Base-by-base conservation (phyloP, 257 asterid genomes). In the Scutellaria minor region DNA sequence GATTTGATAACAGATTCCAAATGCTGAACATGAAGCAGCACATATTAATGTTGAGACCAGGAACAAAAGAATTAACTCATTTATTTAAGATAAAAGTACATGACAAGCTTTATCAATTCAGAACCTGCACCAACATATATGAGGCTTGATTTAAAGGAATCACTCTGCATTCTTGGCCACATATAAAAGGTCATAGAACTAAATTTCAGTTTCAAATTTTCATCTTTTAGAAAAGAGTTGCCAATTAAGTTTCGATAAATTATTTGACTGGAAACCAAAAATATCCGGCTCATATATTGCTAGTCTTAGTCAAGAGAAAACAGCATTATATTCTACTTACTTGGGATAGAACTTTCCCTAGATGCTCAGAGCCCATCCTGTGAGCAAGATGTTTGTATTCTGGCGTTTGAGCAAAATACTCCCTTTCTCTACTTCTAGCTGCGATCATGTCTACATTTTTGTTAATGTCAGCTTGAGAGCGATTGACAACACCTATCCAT, bases 401-500 rank as follows among this genome's bases (percentile, higher is more conserved):
- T 1, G 87, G 88, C 31, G 90, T 84, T 64, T 76, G 85, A 35
- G 85, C 71, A 75, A 90, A 90, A 75, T 90, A 90, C 68, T 90
- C 95, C 37, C 84, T 76, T 79, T 90, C 96, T 81, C 86, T 81
- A 51, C 80, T 85, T 64, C 96, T 86, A 78, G 96, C 94, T 80
- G 96, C 96, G 81, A 89, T 84, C 96, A 90, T 90, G 82, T 90
- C 96, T 51, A 86, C 90, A 61, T 84, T 86, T 74, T 86, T 87
- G 75, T 90, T 90, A 45, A 90, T 90, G 77, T 90, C 96, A 52
- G 85, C 87, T 80, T 88, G 96, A 68, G 96, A 90, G 56, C 96
- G 95, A 83, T 90, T 90, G 64, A 90, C 96, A 75, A 90, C 89
- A 84, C 96, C 96, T 66, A 90, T 84, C 96, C 96, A 90, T 54